Conservation (phyloP, 1,284 basidiomycete genomes). For the Naganishia sp. region DNA sequence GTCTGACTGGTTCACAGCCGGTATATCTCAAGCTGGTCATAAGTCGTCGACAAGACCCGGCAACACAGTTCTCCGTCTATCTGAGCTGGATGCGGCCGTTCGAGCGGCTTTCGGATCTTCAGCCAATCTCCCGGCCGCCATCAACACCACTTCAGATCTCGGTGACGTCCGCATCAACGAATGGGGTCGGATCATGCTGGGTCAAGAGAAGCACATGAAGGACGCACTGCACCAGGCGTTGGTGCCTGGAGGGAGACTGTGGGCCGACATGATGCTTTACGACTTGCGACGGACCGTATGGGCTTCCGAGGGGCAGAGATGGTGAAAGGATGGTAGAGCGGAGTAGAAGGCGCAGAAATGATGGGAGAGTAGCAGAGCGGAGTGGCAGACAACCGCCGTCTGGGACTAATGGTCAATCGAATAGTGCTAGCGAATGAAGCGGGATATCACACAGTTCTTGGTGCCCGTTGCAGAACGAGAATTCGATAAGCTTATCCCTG, state of each 20-base stretch:
- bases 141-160: not conserved
- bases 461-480: no score
- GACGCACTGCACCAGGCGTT: slow-evolving; percentile 23
- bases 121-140: not conserved
- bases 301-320: not conserved
- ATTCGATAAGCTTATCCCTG: no score
- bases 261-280: slow-evolving; percentile 27
- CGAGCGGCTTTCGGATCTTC: not conserved
- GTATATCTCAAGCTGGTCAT: not conserved
- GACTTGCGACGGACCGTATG: slow-evolving; percentile 5
- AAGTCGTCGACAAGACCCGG: slow-evolving; percentile 3
- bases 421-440: no score
- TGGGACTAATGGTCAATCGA: no score
- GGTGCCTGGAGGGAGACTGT: slow-evolving; percentile 19
- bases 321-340: no score
- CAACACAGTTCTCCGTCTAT: slow-evolving; percentile 18
- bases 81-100: slow-evolving; percentile 8
- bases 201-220: slow-evolving; percentile 27
- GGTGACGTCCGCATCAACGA: slow-evolving; percentile 10
- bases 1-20: slow-evolving; percentile 22
- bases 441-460: no score
- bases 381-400: no score
- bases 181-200: slow-evolving; percentile 20
- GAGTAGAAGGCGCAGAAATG: no score
- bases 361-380: no score